phyloP scores from a whole-genome alignment of 176 grass and related monocot genomes.

The Bothriochloa decipiens region DNA sequence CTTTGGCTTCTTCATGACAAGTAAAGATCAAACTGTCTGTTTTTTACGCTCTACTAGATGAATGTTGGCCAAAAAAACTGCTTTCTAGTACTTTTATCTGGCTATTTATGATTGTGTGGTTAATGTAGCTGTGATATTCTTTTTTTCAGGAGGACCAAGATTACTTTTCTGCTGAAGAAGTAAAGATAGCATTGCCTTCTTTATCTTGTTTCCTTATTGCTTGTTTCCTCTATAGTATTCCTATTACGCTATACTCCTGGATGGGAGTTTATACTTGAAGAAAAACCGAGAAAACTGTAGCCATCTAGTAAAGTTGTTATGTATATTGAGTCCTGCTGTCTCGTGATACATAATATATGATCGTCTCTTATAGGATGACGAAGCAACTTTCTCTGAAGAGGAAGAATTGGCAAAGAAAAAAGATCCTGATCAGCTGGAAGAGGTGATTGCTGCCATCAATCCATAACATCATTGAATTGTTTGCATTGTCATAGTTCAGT shows the following conservation, averaged over 20 bases:
- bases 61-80: neutral
- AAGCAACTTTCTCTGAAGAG: conserved; percentile 93
- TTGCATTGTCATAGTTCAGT: conserved; percentile 20
- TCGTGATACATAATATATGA: neutral
- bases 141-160: conserved; percentile 78
- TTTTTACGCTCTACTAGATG: neutral
- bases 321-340: neutral
- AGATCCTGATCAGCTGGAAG: conserved; percentile 52
- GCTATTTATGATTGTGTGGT: conserved; percentile 11
- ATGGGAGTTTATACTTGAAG: conserved; percentile 22
- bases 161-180: conserved; percentile 64
- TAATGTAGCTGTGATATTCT: conserved; percentile 19
- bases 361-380: conserved; percentile 76
- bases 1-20: conserved; percentile 4
- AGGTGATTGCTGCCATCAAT: conserved; percentile 53
- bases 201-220: conserved; percentile 11
- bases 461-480: conserved; percentile 15
- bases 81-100: neutral
- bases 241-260: neutral
- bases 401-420: conserved; percentile 94
- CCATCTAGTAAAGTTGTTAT: conserved; percentile 17
- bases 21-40: conserved; percentile 1
- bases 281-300: conserved; percentile 22
- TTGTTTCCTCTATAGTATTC: neutral
- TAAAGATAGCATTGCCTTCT: conserved; percentile 58